Evolutionary conservation across 352 stramenopile species (phyloP).

Genomic region (Pythium graminicola): DNA sequence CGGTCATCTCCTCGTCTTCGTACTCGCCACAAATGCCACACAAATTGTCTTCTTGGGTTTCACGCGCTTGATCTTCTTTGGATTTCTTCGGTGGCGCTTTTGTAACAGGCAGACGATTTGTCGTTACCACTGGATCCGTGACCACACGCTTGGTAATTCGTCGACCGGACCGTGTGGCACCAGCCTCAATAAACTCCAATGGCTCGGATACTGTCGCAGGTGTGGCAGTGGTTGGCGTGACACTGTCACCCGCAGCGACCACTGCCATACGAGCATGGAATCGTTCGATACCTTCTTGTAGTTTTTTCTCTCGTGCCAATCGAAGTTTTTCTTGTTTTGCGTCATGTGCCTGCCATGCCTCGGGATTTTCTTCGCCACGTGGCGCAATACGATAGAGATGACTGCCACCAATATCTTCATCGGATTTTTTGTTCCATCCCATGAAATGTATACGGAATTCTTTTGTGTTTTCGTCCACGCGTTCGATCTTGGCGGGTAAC

Average conservation of each 20-base stretch:
- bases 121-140: conserved; percentile 17
- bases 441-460: conserved; percentile 53
- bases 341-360: conserved; percentile 40
- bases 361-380: conserved; percentile 26
- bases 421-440: conserved; percentile 50
- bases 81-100: conserved; percentile 25
- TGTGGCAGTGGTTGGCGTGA: not conserved
- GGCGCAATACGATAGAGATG: conserved; percentile 37
- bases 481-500: conserved; percentile 53
- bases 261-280: not conserved
- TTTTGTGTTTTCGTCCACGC: conserved; percentile 17
- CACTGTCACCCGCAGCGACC: no score
- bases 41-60: conserved; percentile 69
- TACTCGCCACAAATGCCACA: conserved; percentile 76
- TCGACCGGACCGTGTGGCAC: conserved; percentile 57
- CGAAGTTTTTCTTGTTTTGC: conserved; percentile 38
- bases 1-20: conserved; percentile 68
- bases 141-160: conserved; percentile 58
- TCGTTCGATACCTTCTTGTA: conserved; percentile 4
- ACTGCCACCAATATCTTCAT: conserved; percentile 38
- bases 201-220: conserved; percentile 3
- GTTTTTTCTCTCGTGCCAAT: conserved; percentile 22
- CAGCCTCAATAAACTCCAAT: conserved; percentile 49
- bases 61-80: conserved; percentile 11
- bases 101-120: conserved; percentile 22